A percentile compares a stretch with the other conserved stretches of the same genome.
These are phyloP conservation scores for Paecilomyces niveus DNA, from an alignment of 2,329 filamentous ascomycete species.

Conservation along the genomic window DNA sequence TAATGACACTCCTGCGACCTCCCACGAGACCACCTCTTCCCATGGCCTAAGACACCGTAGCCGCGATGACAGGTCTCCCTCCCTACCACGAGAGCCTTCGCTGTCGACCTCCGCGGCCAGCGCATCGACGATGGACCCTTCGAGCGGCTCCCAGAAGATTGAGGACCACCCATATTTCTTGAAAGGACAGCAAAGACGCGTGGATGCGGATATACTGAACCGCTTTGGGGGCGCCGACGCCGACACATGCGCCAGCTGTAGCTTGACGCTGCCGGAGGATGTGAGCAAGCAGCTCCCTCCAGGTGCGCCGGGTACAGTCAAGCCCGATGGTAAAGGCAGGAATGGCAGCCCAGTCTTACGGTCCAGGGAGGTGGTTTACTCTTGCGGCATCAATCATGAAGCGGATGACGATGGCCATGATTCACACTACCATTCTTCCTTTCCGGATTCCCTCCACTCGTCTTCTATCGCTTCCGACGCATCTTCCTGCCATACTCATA, in stretches of 20 bases:
- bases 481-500: slow-evolving; percentile 47
- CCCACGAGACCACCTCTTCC: slow-evolving; percentile 21
- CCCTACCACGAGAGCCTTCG: slow-evolving; percentile 11
- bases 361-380: slow-evolving; percentile 47
- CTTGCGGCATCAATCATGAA: slow-evolving; percentile 38
- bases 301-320: slow-evolving; percentile 46
- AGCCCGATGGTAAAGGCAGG: slow-evolving; percentile 41
- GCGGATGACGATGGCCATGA: slow-evolving; percentile 28
- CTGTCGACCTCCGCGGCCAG: slow-evolving; percentile 21
- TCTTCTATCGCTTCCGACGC: slow-evolving; percentile 36
- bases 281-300: slow-evolving; percentile 47
- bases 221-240: slow-evolving; percentile 38
- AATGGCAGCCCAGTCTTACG: slow-evolving; percentile 50
- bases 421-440: slow-evolving; percentile 29
- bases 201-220: slow-evolving; percentile 40
- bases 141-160: slow-evolving; percentile 22
- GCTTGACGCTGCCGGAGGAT: slow-evolving; percentile 48
- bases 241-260: slow-evolving; percentile 53
- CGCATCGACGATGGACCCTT: slow-evolving; percentile 12
- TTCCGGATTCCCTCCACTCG: slow-evolving; percentile 31
- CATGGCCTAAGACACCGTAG: slow-evolving; percentile 13
- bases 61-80: slow-evolving; percentile 9
- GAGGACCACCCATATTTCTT: slow-evolving; percentile 49
- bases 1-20: slow-evolving; percentile 32
- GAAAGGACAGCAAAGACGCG: slow-evolving; percentile 24